These are phyloP conservation scores for Emergomyces africanus DNA, from an alignment of 2,329 filamentous ascomycete genomes.

Conservation along the genomic window DNA sequence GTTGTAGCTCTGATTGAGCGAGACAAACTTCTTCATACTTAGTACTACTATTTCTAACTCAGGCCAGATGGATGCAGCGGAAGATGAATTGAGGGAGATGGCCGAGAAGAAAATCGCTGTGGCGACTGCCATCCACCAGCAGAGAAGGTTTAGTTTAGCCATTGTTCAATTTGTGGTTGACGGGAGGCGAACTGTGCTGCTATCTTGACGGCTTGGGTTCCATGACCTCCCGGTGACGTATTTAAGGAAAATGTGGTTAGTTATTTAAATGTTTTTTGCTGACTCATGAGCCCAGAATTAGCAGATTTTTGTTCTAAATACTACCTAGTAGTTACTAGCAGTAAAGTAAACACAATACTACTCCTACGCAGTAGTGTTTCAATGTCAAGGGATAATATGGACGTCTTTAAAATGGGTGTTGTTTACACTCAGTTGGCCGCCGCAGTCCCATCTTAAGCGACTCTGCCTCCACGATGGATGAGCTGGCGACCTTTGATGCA, in stretches of 20 bases:
- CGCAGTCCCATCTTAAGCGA: too few species aligned
- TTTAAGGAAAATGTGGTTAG: too few species aligned
- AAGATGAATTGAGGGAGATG: not conserved
- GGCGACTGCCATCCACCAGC: not conserved
- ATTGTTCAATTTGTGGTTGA: not conserved
- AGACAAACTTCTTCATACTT: too few species aligned
- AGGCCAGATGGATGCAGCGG: not conserved
- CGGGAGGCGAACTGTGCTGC: not conserved
- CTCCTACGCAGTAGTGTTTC: too few species aligned
- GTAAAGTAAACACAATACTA: too few species aligned
- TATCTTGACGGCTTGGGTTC: not conserved
- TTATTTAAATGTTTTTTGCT: not conserved
- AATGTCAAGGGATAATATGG: too few species aligned
- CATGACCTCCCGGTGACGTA: not conserved
- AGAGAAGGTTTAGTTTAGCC: not conserved
- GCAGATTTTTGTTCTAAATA: not conserved
- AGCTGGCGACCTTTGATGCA: too few species aligned
- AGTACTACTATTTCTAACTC: not conserved
- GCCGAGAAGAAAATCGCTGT: not conserved
- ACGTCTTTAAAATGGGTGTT: too few species aligned
- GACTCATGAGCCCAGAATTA: not conserved
- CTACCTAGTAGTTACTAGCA: too few species aligned
- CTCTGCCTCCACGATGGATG: too few species aligned
- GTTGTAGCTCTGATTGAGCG: not conserved
- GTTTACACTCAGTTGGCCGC: too few species aligned